phyloP scores from a whole-genome alignment of 169 alveolate genomes.

The Babesia ovata region DNA sequence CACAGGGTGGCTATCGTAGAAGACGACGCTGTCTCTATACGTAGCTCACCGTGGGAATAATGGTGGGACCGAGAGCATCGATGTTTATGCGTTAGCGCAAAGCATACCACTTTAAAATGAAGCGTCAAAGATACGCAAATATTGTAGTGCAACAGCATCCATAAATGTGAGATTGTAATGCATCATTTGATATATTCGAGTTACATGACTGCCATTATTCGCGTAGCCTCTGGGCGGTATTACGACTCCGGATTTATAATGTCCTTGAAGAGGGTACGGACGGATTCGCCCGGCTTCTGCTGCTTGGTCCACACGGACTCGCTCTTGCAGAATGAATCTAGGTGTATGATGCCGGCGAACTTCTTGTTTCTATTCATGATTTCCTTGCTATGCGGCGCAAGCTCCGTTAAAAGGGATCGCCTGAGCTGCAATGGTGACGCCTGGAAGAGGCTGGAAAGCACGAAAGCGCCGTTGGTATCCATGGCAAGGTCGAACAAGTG shows the following conservation, averaged over 20 bases:
- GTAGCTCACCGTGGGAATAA: too few species aligned
- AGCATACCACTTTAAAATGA: too few species aligned
- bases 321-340: conserved; percentile 42
- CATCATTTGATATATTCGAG: too few species aligned
- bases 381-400: conserved; percentile 25
- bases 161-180: too few species aligned
- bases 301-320: conserved; percentile 36
- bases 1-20: conserved; percentile 18
- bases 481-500: conserved; percentile 17
- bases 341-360: conserved; percentile 31
- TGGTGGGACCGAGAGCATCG: too few species aligned
- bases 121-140: too few species aligned
- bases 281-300: conserved; percentile 35
- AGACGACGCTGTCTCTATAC: too few species aligned
- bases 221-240: not conserved
- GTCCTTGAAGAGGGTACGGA: conserved; percentile 54
- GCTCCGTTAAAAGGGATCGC: conserved; percentile 17
- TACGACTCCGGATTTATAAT: conserved; percentile 17
- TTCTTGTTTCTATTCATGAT: conserved; percentile 25
- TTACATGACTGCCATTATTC: not conserved
- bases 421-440: conserved; percentile 10
- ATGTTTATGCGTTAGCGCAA: too few species aligned
- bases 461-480: conserved; percentile 49
- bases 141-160: too few species aligned
- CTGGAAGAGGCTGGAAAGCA: conserved; percentile 19